phyloP scores from a whole-genome alignment of 352 stramenopile species.

The Thalassiosira mediterranea region DNA sequence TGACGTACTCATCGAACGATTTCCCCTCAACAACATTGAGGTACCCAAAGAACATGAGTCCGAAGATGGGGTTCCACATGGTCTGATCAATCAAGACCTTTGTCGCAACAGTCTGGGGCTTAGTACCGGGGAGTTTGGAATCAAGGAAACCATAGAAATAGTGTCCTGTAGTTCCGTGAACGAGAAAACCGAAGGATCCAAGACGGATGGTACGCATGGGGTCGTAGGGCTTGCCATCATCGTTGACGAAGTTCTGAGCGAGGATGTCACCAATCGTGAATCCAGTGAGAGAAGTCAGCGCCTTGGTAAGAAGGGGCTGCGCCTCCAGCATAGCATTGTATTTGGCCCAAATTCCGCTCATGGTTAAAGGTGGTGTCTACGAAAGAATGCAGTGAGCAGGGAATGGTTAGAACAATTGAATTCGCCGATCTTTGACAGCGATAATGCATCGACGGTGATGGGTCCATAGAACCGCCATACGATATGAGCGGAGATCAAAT shows the following conservation, averaged over 20 bases:
- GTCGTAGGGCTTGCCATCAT: slow-evolving; percentile 84
- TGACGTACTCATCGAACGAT: slow-evolving; percentile 80
- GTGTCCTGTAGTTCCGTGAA: slow-evolving; percentile 87
- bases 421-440: too few species aligned
- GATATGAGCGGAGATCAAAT: too few species aligned
- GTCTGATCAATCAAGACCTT: slow-evolving; percentile 85
- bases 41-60: slow-evolving; percentile 88
- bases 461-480: too few species aligned
- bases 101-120: slow-evolving; percentile 81
- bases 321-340: slow-evolving; percentile 87
- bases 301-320: slow-evolving; percentile 86
- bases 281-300: slow-evolving; percentile 86
- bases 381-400: background rate
- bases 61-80: slow-evolving; percentile 89
- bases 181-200: slow-evolving; percentile 85
- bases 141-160: slow-evolving; percentile 89
- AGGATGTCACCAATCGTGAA: slow-evolving; percentile 88
- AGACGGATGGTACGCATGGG: slow-evolving; percentile 83
- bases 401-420: too few species aligned
- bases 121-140: slow-evolving; percentile 85
- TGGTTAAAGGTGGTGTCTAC: slow-evolving; percentile 33
- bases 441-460: too few species aligned
- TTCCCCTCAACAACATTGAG: slow-evolving; percentile 85
- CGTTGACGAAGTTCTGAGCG: slow-evolving; percentile 85
- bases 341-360: slow-evolving; percentile 83